phyloP scores from a whole-genome alignment of 768 basidiomycete genomes.

The Boletus insuetus region DNA sequence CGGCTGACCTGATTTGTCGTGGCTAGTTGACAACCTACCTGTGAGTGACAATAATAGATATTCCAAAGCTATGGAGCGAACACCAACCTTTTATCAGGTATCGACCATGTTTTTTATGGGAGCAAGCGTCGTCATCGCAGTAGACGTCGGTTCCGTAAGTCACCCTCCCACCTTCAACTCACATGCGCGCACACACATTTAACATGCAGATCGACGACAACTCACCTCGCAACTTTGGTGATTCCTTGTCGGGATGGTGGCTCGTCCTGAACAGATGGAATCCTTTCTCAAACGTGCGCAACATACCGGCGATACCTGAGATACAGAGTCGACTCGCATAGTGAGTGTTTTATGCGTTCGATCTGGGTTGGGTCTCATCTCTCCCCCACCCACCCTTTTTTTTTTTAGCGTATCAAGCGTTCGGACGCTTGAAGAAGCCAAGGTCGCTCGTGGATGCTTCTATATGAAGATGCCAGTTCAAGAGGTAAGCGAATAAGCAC shows the following conservation, averaged over 20 bases:
- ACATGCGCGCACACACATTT: neutral
- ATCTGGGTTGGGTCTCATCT: constrained; percentile 2
- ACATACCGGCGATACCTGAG: constrained; percentile 86
- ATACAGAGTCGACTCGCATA: constrained; percentile 94
- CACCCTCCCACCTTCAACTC: neutral
- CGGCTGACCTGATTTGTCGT: constrained; percentile 2
- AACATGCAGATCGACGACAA: constrained; percentile 76
- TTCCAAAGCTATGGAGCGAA: neutral
- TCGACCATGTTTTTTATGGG: constrained; percentile 91
- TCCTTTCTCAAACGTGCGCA: constrained; percentile 75
- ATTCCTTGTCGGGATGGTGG: constrained; percentile 96
- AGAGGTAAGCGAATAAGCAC: constrained; percentile 48
- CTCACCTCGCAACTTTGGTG: constrained; percentile 90
- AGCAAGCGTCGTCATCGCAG: constrained; percentile 85
- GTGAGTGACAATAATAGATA: constrained; percentile 40
- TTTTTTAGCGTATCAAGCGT: constrained; percentile 85
- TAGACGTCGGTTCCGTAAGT: constrained; percentile 86
- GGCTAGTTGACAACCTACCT: constrained; percentile 82
- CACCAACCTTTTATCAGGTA: constrained; percentile 50
- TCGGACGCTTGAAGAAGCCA: constrained; percentile 93
- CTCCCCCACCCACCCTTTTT: neutral
- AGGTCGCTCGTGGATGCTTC: constrained; percentile 80
- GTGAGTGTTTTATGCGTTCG: constrained; percentile 47
- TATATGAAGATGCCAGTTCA: constrained; percentile 97
- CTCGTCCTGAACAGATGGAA: constrained; percentile 91